Conservation (phyloP, 495 filamentous ascomycete species). For the Podospora appendiculata region DNA sequence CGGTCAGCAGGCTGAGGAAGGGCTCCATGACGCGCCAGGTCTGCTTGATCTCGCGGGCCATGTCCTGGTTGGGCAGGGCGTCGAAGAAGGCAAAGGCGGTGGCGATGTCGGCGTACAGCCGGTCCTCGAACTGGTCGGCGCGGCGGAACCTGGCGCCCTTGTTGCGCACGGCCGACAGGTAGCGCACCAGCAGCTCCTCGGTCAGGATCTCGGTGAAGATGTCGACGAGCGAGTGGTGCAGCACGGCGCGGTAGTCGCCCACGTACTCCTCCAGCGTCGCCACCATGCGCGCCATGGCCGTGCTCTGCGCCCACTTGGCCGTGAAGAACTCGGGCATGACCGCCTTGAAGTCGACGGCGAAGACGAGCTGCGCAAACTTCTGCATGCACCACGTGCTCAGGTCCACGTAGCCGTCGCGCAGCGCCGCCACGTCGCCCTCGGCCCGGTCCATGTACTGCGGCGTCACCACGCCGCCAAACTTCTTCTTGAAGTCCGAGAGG, state of each 20-base stretch:
- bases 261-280: conserved; percentile 94
- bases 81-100: conserved; percentile 76
- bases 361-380: conserved; percentile 76
- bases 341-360: conserved; percentile 72
- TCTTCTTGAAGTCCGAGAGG: conserved; percentile 70
- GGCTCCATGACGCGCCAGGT: conserved; percentile 87
- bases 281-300: conserved; percentile 79
- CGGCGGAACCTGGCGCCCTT: conserved; percentile 83
- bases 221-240: conserved; percentile 79
- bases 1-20: conserved; percentile 65
- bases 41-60: conserved; percentile 58
- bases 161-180: conserved; percentile 83
- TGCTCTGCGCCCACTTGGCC: conserved; percentile 72
- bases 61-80: conserved; percentile 39
- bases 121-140: conserved; percentile 73
- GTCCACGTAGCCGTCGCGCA: conserved; percentile 89
- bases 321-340: conserved; percentile 90
- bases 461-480: conserved; percentile 70
- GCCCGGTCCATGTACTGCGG: conserved; percentile 69
- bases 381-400: conserved; percentile 82
- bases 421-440: conserved; percentile 58
- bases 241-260: conserved; percentile 67
- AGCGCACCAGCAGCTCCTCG: conserved; percentile 78
- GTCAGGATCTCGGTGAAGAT: conserved; percentile 86
- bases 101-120: conserved; percentile 82